Evolutionary conservation across 1,284 basidiomycete species (phyloP).

Genomic region (Moniliophthora roreri): DNA sequence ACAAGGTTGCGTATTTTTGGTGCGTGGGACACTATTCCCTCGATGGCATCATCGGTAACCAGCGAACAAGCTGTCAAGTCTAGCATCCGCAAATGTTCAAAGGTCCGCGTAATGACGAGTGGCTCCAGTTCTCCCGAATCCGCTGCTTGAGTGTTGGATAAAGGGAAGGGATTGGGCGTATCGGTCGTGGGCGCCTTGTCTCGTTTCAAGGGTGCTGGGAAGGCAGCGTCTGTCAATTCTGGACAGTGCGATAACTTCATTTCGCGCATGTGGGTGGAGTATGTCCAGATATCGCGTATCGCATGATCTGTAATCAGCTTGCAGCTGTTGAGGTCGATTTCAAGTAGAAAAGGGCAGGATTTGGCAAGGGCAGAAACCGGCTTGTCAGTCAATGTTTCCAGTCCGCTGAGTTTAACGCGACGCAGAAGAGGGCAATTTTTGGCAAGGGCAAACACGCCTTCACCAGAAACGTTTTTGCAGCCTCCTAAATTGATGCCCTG

Average conservation of each 20-base stretch:
- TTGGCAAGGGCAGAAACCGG: conserved; percentile 81
- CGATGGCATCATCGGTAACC: conserved; percentile 87
- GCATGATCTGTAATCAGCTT: conserved; percentile 76
- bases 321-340: conserved; percentile 92
- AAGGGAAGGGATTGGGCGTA: conserved; percentile 49
- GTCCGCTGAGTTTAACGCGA: conserved; percentile 84
- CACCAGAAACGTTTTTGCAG: conserved; percentile 82
- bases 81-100: conserved; percentile 86
- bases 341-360: conserved; percentile 85
- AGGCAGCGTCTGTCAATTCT: conserved; percentile 82
- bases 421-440: conserved; percentile 75
- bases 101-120: conserved; percentile 55
- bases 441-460: conserved; percentile 79
- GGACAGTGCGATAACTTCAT: conserved; percentile 83
- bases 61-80: conserved; percentile 86
- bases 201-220: conserved; percentile 66
- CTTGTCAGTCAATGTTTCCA: conserved; percentile 78
- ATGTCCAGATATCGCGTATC: conserved; percentile 83
- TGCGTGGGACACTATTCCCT: conserved; percentile 86
- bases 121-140: conserved; percentile 55
- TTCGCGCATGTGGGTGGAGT: conserved; percentile 86
- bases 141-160: conserved; percentile 17
- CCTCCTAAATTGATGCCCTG: conserved; percentile 93
- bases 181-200: conserved; percentile 32
- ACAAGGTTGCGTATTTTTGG: conserved; percentile 92